Conservation (phyloP, 2,329 filamentous ascomycete species). For the Nigrospora oryzae region DNA sequence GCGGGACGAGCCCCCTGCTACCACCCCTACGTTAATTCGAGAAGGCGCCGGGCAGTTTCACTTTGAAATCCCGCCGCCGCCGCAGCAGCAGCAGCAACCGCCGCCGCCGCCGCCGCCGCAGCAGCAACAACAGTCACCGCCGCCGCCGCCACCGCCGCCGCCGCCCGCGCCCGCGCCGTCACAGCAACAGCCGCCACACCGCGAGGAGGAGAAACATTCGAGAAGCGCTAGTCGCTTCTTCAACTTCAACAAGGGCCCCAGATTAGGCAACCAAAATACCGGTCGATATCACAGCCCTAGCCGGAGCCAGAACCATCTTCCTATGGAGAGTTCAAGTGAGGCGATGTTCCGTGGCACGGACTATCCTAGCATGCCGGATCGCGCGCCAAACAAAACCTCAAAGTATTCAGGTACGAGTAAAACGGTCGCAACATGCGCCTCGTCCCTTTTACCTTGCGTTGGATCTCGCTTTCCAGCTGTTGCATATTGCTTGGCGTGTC, state of each 20-base stretch:
- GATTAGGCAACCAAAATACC: neutral
- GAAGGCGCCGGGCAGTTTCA: conserved; percentile 1
- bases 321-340: conserved; percentile 12
- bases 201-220: conserved; percentile 20
- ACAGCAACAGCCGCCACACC: neutral
- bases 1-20: neutral
- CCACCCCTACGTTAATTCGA: neutral
- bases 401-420: conserved; percentile 21
- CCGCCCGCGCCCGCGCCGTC: conserved; percentile 2
- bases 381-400: conserved; percentile 17
- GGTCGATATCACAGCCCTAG: conserved; percentile 6
- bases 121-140: neutral
- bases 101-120: neutral
- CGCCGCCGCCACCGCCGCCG: conserved; percentile 8
- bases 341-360: conserved; percentile 19
- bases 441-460: neutral
- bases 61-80: neutral
- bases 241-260: conserved; percentile 12
- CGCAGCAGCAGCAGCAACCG: neutral
- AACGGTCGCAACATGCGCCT: conserved; percentile 25
- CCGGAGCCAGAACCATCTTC: conserved; percentile 7
- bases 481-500: conserved; percentile 2
- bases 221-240: conserved; percentile 23
- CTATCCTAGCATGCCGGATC: conserved; percentile 17
- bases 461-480: neutral